Percentiles rank a stretch among this genome's conserved stretches.
Evolutionary conservation across 2,329 filamentous ascomycete genomes (phyloP).

Genomic region (Huntiella abstrusa): DNA sequence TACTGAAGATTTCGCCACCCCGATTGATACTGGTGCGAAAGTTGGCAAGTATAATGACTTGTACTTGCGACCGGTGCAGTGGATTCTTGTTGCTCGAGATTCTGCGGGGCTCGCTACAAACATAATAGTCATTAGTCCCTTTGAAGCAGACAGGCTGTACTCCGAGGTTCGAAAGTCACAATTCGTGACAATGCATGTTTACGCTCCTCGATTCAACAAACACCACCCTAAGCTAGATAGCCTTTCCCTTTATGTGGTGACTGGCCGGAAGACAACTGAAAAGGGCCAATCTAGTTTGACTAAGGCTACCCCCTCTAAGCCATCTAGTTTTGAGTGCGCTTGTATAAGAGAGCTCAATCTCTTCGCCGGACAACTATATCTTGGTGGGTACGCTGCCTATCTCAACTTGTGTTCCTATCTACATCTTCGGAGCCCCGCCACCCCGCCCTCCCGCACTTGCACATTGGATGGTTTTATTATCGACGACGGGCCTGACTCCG

Average conservation of each 20-base stretch:
- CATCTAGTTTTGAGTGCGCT: not conserved
- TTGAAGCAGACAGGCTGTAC: constrained; percentile 36
- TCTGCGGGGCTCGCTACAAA: not conserved
- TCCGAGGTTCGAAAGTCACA: constrained; percentile 19
- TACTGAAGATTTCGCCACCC: constrained; percentile 29
- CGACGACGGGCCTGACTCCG: constrained; percentile 1
- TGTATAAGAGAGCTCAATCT: constrained; percentile 36
- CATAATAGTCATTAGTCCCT: constrained; percentile 39
- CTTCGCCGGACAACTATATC: constrained; percentile 50
- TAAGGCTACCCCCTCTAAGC: no score
- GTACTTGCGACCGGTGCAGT: constrained; percentile 35
- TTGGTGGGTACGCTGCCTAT: constrained; percentile 36
- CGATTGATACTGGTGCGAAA: no score
- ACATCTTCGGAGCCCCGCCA: constrained; percentile 22
- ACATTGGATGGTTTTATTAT: constrained; percentile 21
- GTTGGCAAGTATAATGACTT: constrained; percentile 18
- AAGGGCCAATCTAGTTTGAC: no score
- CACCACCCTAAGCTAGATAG: constrained; percentile 23
- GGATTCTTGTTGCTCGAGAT: constrained; percentile 22
- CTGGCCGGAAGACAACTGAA: constrained; percentile 9
- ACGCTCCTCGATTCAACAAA: constrained; percentile 26
- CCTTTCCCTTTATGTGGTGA: constrained; percentile 26
- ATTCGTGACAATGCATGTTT: constrained; percentile 29
- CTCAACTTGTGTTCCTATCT: constrained; percentile 29
- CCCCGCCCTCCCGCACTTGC: constrained; percentile 13